Evolutionary conservation across 345 rosid genomes (phyloP), one percentile per base, ranked within the genome.

Genomic region (Ceriops decandra): DNA sequence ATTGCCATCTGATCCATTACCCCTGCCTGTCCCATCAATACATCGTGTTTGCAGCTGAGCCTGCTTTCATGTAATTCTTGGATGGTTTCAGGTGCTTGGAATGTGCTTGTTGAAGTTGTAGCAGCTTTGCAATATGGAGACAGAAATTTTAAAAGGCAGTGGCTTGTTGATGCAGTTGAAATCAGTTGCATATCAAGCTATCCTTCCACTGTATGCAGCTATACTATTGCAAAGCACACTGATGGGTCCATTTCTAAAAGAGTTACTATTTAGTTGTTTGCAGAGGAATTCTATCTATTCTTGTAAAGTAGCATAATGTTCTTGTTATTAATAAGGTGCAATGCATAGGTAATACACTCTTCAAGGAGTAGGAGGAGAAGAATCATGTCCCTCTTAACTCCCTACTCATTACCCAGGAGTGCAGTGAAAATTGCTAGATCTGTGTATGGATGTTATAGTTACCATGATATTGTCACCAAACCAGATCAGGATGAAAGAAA

Each of bases 91-190:
- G 97, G 82, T 65, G 78, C 85, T 19, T 93, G 98, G 98, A 78
- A 84, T 63, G 86, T 81, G 63, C 87, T 82, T 33, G 63, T 82
- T 70, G 96, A 89, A 82, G 81, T 90, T 62, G 87, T 83, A 53
- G 92, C 85, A 57, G 87, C 96, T 68, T 76, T 90, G 77, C 84
- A 86, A 73, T 72, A 42, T 47, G 81, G 88, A 5, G 98, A 87
- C 53, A 90, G 86, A 77, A 84, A 80, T 79, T 79, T 82, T 65
- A 90, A 82, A 82, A 86, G 91, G 69, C 93, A 90, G 69, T 93
- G 97, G 97, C 91, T 90, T 62, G 63, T 85, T 68, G 96, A 90
- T 77, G 90, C 91, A 0, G 78, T 80, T 19, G 97, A 90, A 80
- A 90, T 90, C 69, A 87, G 98, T 80, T 93, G 97, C 16, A 82